phyloP scores from a whole-genome alignment of 2,329 filamentous ascomycete genomes.

The Zymoseptoria brevis region DNA sequence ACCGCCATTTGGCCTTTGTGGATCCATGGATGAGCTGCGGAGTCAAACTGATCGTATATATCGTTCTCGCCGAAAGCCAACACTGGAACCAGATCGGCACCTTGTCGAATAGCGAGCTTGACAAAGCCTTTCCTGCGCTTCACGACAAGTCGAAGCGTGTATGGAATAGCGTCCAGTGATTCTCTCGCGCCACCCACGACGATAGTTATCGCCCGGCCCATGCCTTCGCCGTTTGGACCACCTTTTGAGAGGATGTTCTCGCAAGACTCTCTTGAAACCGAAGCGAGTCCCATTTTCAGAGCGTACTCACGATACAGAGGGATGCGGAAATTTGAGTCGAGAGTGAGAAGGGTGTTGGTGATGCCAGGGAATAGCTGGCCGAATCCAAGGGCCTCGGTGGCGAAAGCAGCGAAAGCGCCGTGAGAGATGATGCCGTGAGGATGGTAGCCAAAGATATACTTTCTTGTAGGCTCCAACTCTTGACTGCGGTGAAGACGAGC shows the following conservation, averaged over 20 bases:
- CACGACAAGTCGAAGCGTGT: constrained; percentile 68
- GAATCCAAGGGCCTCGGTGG: constrained; percentile 83
- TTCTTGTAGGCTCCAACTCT: constrained; percentile 68
- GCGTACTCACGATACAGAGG: constrained; percentile 92
- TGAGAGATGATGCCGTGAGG: constrained; percentile 96
- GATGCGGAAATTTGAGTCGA: constrained; percentile 93
- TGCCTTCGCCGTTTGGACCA: constrained; percentile 67
- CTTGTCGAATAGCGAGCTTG: constrained; percentile 82
- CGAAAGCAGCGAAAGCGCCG: constrained; percentile 88
- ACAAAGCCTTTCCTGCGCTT: constrained; percentile 84
- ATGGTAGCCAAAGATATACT: constrained; percentile 96
- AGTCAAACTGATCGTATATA: constrained; percentile 81
- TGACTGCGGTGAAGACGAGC: constrained; percentile 78
- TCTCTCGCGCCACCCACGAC: constrained; percentile 89
- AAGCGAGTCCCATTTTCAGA: constrained; percentile 77
- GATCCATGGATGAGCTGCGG: constrained; percentile 67
- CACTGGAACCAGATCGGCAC: constrained; percentile 90
- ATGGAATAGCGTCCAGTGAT: constrained; percentile 78
- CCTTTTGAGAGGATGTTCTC: constrained; percentile 78
- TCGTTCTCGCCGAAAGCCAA: constrained; percentile 94
- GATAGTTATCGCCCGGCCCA: constrained; percentile 93
- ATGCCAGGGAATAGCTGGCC: constrained; percentile 84
- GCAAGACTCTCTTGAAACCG: constrained; percentile 85
- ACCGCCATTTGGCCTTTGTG: constrained; percentile 75
- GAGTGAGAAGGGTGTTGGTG: constrained; percentile 82